Base-by-base conservation (phyloP, 441 rosid species). In the Adansonia grandidieri region DNA sequence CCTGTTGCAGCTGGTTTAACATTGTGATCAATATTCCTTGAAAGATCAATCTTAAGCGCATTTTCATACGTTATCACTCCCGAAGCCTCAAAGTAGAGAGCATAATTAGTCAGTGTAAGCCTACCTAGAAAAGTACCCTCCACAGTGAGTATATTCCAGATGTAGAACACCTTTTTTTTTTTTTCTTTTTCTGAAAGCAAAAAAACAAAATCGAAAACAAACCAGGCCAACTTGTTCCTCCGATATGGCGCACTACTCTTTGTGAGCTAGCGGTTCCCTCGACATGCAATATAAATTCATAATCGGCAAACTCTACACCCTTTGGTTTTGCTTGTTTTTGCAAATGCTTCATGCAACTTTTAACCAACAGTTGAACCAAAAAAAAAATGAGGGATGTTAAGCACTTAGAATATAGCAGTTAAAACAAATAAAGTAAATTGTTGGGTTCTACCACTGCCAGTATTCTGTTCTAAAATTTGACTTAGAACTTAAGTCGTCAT, bases 161-260 rank as follows among this genome's bases (percentile, higher is more conserved):
- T 32, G 37, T 32, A 32, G 37, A 32, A 32, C 37, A 32, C 37
- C 32, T 28, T 28, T 28, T 28, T 28, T 28, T 28, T 28, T 28
- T 28, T 32, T 32, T 32, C 3, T 32, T 22, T 70, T 28, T 20
- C 44, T 19, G 32, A 45, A 47, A 50, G 47, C 47, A 44, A 17
- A 15, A 17, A 24, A 37, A 37, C 37, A 32, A 32, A 48, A n/a
- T 22, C 40, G 0, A 58, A 71, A 69, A 73, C 85, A 74, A 81
- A 94, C 99, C 98, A 37, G 98, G 98, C 97, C 97, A 93, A 82
- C 97, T 96, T 58, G 94, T 90, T 84, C 89, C 92, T 80, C 92
- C 90, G 48, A 93, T 90, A 83, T 96, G 99, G 28, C 93, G 94
- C 48, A 93, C 89, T 20, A 94, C 95, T 83, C 98, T 89, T 17